Base-by-base conservation (phyloP, 768 basidiomycete genomes). In the Rhizopogon rudus region DNA sequence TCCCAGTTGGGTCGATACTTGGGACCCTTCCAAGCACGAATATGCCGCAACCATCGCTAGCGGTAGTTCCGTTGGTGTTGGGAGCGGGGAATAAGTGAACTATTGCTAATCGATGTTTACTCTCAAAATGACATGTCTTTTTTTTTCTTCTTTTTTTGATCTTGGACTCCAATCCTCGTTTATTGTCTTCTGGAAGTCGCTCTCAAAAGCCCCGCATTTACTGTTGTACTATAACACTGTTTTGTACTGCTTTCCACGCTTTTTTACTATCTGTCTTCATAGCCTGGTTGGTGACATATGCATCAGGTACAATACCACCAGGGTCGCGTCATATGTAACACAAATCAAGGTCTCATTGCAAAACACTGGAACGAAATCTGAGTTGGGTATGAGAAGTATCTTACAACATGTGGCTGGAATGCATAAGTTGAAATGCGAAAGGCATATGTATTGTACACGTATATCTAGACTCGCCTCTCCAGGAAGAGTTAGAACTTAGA, bases 31-130 rank as follows among this genome's bases (percentile, higher is more conserved):
- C 54, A 74, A 70, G 55, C 72, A 77, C 28, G 77, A 80, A 49
- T 76, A 75, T 57, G 78, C 77, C 16, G 63, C 77, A 8, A 73
- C 77, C 7, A 64, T 63, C 50, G 65, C 63, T 41, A 78, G 77
- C 60, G 68, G 70, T 28, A 71, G 76, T 41, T 67, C 67, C 6
- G 20, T 61, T 3, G 61, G 67, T 10, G 43, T 57, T 29, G 58
- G 58, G 10, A 60, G 31, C 28, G 68, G 61, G 40, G 68, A 68
- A 44, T 68, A 54, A 60, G 35, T 17, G 43, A 35, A 5, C 6
- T 9, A 10, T 33, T 7, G 20, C 14, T 12, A 49, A 10, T 16
- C 5, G 14, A 49, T 5, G 33, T 20, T 20, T 12, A 8, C 20
- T 35, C 33, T 49, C 13, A 35, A 35, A 9, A 9, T 35, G 22